Percentiles rank a stretch among this genome's conserved stretches.
Conservation (phyloP, 164 flowering plant species). For the Chimonanthus praecox region DNA sequence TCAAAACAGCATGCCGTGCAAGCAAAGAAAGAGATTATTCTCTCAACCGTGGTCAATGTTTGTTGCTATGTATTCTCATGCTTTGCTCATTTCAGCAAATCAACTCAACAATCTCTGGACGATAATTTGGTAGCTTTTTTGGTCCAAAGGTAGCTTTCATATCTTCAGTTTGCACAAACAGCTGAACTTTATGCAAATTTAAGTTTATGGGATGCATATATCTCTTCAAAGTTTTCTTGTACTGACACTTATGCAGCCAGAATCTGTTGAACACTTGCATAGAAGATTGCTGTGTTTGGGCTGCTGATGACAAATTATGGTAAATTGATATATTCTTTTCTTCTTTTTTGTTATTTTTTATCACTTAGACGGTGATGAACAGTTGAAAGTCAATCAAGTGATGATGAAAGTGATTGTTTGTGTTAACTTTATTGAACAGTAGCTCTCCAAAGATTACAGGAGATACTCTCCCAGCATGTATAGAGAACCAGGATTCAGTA, state of each 20-base stretch:
- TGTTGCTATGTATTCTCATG: slow-evolving; percentile 60
- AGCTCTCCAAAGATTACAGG: slow-evolving; percentile 25
- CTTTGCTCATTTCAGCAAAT: slow-evolving; percentile 45
- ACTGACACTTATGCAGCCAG: slow-evolving; percentile 34
- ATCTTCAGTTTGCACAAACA: neutral
- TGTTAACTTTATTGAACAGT: slow-evolving; percentile 22
- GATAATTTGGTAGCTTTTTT: slow-evolving; percentile 37
- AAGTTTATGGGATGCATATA: slow-evolving; percentile 1
- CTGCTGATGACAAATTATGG: slow-evolving; percentile 50
- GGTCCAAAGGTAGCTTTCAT: slow-evolving; percentile 36
- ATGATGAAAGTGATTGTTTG: neutral
- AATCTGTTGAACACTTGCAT: slow-evolving; percentile 40
- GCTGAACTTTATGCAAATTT: slow-evolving; percentile 1
- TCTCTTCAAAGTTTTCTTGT: neutral
- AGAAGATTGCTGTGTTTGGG: slow-evolving; percentile 44
- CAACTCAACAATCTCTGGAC: slow-evolving; percentile 42
- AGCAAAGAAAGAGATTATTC: slow-evolving; percentile 60
- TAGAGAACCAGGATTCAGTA: slow-evolving; percentile 7
- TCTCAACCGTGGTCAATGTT: slow-evolving; percentile 39
- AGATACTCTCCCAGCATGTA: slow-evolving; percentile 14
- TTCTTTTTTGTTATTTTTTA: neutral
- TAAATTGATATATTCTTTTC: slow-evolving; percentile 14
- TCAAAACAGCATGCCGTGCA: slow-evolving; percentile 44
- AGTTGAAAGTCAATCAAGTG: neutral
- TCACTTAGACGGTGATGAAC: neutral